phyloP scores from a whole-genome alignment of 1,139 yeast genomes.

The Yamadazyma taylorii region DNA sequence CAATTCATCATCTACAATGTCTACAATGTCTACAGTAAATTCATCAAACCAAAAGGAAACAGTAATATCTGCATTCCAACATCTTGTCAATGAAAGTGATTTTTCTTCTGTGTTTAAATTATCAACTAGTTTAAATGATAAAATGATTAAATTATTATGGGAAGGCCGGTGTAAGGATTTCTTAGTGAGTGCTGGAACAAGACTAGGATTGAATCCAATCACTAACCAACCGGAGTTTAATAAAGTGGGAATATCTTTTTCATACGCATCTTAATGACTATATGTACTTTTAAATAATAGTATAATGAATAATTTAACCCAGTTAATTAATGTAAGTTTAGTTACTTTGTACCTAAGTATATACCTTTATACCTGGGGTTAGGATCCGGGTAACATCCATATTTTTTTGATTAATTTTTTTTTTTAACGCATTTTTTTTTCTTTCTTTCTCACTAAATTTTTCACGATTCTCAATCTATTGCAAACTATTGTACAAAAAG shows the following conservation, averaged over 20 bases:
- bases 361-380: too few species aligned
- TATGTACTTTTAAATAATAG: neutral
- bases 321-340: too few species aligned
- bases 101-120: slow-evolving; percentile 74
- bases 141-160: slow-evolving; percentile 70
- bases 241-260: slow-evolving; percentile 40
- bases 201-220: slow-evolving; percentile 33
- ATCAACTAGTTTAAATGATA: slow-evolving; percentile 68
- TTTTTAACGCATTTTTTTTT: slow-evolving; percentile 3
- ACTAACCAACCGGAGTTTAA: slow-evolving; percentile 37
- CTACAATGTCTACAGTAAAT: neutral
- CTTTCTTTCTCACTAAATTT: slow-evolving; percentile 2
- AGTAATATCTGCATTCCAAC: slow-evolving; percentile 54
- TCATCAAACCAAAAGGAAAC: slow-evolving; percentile 28
- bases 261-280: slow-evolving; percentile 25
- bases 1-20: slow-evolving; percentile 28
- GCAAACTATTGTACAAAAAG: neutral
- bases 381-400: slow-evolving; percentile 4
- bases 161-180: slow-evolving; percentile 86
- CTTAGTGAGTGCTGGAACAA: slow-evolving; percentile 74
- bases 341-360: too few species aligned
- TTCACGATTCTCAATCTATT: neutral
- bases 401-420: too few species aligned
- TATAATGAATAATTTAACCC: slow-evolving; percentile 5
- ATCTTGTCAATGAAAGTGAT: slow-evolving; percentile 50